phyloP scores from a whole-genome alignment of 805 yeast species.

The Vanderwaltozyma tropicalis region DNA sequence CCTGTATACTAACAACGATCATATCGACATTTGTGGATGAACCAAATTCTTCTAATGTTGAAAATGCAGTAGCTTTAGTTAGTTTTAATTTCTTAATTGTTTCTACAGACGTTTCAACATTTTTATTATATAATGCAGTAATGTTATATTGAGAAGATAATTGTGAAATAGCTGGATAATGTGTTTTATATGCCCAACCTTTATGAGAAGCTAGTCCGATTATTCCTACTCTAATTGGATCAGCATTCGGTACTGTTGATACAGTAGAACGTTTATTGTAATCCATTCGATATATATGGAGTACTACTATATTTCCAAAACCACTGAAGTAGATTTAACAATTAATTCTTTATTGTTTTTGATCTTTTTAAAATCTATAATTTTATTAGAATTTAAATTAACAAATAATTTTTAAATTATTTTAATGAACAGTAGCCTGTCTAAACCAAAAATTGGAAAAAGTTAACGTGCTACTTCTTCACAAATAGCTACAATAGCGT shows the following conservation, averaged over 20 bases:
- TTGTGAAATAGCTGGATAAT: slow-evolving; percentile 22
- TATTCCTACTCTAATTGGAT: slow-evolving; percentile 21
- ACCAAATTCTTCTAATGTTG: slow-evolving; percentile 18
- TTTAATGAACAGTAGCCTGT: too few species aligned
- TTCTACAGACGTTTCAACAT: slow-evolving; percentile 11
- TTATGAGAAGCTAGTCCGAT: slow-evolving; percentile 17
- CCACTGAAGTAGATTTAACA: too few species aligned
- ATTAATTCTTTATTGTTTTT: too few species aligned
- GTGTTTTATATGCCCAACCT: slow-evolving; percentile 27
- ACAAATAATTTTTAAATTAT: too few species aligned
- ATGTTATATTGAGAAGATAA: slow-evolving; percentile 23
- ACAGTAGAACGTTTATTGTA: slow-evolving; percentile 23
- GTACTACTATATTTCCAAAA: too few species aligned
- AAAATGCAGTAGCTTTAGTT: slow-evolving; percentile 18
- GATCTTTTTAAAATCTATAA: too few species aligned
- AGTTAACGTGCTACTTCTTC: too few species aligned
- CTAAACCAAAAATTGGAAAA: too few species aligned
- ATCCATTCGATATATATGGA: slow-evolving; percentile 8
- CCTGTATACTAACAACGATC: slow-evolving; percentile 19
- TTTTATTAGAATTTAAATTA: too few species aligned
- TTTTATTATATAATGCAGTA: slow-evolving; percentile 19
- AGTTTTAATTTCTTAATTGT: slow-evolving; percentile 20
- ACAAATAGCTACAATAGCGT: too few species aligned
- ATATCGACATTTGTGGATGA: slow-evolving; percentile 17
- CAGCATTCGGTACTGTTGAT: slow-evolving; percentile 24